Percentiles rank a stretch among this genome's conserved stretches.
phyloP scores from a whole-genome alignment of 23 red algal species.

The Cyanidiococcus yangmingshanensis region DNA sequence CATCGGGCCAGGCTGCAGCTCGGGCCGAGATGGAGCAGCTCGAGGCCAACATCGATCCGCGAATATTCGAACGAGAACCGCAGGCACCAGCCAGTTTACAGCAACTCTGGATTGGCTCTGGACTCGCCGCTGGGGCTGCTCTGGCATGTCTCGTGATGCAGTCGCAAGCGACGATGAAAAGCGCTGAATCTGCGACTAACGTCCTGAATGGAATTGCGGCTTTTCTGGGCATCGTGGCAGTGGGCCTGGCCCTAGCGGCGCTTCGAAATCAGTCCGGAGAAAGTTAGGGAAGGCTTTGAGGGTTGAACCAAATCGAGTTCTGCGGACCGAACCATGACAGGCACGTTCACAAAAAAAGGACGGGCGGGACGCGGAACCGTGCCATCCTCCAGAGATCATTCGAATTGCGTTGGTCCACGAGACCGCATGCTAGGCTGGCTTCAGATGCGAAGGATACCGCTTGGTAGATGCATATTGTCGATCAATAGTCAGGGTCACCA shows the following conservation, averaged over 20 bases:
- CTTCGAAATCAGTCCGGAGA: neutral
- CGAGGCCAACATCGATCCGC: slow-evolving; percentile 11
- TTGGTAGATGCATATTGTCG: too few species aligned
- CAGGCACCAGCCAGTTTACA: neutral
- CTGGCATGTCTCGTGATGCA: neutral
- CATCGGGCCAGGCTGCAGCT: neutral
- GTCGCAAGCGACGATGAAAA: neutral
- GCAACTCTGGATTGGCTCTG: neutral
- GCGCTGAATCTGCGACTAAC: neutral
- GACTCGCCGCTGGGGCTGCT: neutral
- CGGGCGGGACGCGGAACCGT: too few species aligned
- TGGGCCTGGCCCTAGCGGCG: neutral
- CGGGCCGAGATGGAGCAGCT: slow-evolving; percentile 14
- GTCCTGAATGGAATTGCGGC: neutral
- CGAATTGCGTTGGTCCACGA: neutral
- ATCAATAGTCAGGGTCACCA: too few species aligned
- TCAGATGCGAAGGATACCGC: neutral
- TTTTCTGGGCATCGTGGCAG: neutral
- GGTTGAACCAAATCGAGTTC: neutral
- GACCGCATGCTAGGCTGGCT: neutral
- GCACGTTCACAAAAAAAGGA: neutral
- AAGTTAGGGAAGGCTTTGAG: neutral
- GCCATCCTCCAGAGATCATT: too few species aligned
- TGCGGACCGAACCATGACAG: neutral
- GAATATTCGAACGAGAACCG: slow-evolving; percentile 1